phyloP scores from a whole-genome alignment of 176 grass and related monocot species.

The Juncus inflexus region DNA sequence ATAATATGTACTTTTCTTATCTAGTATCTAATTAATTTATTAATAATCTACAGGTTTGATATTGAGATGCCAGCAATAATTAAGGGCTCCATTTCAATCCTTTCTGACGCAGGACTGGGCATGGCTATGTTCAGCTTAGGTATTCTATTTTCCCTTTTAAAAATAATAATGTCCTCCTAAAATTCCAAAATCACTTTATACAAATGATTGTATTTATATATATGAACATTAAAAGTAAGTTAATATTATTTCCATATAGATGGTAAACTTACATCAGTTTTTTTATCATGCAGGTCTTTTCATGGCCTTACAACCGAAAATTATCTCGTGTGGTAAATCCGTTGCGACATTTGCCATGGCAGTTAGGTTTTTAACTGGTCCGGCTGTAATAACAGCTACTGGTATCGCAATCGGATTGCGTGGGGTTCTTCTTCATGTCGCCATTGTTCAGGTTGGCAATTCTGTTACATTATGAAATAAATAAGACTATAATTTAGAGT shows the following conservation, averaged over 20 bases:
- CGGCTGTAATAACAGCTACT: constrained; percentile 73
- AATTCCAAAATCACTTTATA: background rate
- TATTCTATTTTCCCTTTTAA: constrained; percentile 17
- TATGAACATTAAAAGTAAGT: background rate
- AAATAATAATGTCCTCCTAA: background rate
- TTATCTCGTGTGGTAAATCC: constrained; percentile 80
- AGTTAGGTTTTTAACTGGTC: constrained; percentile 79
- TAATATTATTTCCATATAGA: constrained; percentile 5
- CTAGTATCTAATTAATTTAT: constrained; percentile 1
- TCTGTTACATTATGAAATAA: too few relatives aligned
- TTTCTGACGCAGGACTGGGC: constrained; percentile 85
- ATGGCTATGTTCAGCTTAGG: constrained; percentile 99
- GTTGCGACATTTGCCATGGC: constrained; percentile 88
- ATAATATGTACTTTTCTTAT: constrained; percentile 18
- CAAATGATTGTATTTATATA: background rate
- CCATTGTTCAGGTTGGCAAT: constrained; percentile 73
- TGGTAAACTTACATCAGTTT: background rate
- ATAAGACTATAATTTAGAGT: too few relatives aligned
- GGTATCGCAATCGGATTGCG: constrained; percentile 73
- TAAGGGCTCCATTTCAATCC: constrained; percentile 88
- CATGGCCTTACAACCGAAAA: constrained; percentile 96
- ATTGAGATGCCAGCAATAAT: constrained; percentile 95
- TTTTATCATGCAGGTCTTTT: constrained; percentile 57
- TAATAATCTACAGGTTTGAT: constrained; percentile 50
- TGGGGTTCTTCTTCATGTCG: constrained; percentile 77